Conservation (phyloP, 306 rosid species). For the Prinsepia uniflora region DNA sequence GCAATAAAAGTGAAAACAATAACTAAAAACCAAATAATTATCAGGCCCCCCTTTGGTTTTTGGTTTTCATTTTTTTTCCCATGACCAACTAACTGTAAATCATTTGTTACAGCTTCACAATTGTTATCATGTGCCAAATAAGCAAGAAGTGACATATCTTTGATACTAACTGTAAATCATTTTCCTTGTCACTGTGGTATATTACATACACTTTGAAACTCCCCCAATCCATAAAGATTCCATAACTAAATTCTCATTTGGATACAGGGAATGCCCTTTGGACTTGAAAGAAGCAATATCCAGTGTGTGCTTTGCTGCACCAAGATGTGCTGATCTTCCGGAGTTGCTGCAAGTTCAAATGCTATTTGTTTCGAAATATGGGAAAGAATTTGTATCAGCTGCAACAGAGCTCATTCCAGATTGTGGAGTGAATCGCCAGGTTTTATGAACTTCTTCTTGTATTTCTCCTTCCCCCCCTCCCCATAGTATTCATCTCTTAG, state of each 20-base stretch:
- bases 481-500: constrained; percentile 5
- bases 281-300: constrained; percentile 97
- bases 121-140: no score
- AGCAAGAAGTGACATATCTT: no score
- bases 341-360: constrained; percentile 91
- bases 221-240: not conserved
- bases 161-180: no score
- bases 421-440: constrained; percentile 98
- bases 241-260: not conserved
- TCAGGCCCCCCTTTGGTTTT: not conserved
- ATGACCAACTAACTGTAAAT: not conserved
- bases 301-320: constrained; percentile 91
- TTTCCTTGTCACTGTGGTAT: no score
- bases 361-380: constrained; percentile 73
- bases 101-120: not conserved
- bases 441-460: constrained; percentile 29
- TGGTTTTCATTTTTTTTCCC: not conserved
- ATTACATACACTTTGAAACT: not conserved
- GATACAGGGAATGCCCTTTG: constrained; percentile 76
- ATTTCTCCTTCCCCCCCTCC: not conserved
- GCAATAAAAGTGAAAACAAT: no score
- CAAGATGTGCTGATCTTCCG: constrained; percentile 88
- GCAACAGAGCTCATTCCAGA: constrained; percentile 89
- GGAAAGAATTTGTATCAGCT: constrained; percentile 78
- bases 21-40: no score